Base-by-base conservation (phyloP, 2,329 filamentous ascomycete genomes). In the Stromatinia cepivora region DNA sequence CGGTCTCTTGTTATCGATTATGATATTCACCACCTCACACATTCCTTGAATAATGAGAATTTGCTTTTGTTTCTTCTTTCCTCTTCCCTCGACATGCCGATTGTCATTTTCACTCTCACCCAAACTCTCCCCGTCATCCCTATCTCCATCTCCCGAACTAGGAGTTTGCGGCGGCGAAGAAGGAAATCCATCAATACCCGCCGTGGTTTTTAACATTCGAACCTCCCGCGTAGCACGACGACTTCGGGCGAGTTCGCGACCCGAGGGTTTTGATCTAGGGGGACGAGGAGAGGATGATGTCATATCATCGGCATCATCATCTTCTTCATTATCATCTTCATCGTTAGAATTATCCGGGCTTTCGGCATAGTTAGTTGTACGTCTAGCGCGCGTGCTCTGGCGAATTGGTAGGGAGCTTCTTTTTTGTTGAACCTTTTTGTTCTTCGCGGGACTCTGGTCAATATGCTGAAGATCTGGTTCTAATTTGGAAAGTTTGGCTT, bases 1-100 rank as follows among this genome's bases (percentile, higher is more conserved):
- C 7, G 89, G 88, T 71, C 92, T 89, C 76, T 92, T 86, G 77
- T 94, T 94, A 79, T 94, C 92, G 73, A 94, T 89, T 57, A 87
- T 82, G 56, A 94, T 85, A 70, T 91, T 86, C 25, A 94, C 90
- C 8, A 88, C 83, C 53, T 88, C 84, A 75, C 91, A 94, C 73
- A 90, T 83, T 1, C 90, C 90, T 71, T 94, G 91, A 36, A 90
- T 80, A 69, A 84, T 45, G 36, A 81, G 79, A 20, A 78, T 78
- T 36, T 78, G 77, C n/a, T 81, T 80, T 20, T 74, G 75, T 45
- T 76, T 75, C 7, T 42, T 63, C 36, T 72, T 72, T 8, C 20
- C 25, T 8, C 53, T 67, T 4, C 46, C 46, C 17, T 36, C 53
- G 0, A 9, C 15, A 15, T 39, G n/a, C 4, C 10, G 20, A 39